These are phyloP conservation scores for Malassezia cuniculi DNA, from an alignment of 1,284 basidiomycete species.

Conservation along the genomic window DNA sequence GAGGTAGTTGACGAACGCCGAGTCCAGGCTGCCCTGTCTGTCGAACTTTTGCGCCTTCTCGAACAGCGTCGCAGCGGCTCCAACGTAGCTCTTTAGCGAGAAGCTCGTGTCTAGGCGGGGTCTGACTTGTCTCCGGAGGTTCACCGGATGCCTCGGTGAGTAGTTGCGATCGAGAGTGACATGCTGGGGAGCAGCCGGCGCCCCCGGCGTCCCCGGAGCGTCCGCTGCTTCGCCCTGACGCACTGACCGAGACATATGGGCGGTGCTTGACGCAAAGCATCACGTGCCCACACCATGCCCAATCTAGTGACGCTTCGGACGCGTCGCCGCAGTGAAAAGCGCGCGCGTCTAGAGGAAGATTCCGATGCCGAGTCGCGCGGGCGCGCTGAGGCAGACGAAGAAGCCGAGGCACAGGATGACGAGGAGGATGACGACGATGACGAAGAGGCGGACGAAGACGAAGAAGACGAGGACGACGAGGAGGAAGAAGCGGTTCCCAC, in stretches of 20 bases:
- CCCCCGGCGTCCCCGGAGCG: background rate
- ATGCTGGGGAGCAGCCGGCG: background rate
- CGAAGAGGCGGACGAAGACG: constrained; percentile 7
- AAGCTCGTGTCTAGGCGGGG: constrained; percentile 34
- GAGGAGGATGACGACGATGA: constrained; percentile 9
- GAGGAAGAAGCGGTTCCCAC: constrained; percentile 5
- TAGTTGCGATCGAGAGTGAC: too few species aligned
- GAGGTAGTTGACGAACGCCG: constrained; percentile 44
- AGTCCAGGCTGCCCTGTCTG: constrained; percentile 35
- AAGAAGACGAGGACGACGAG: constrained; percentile 3
- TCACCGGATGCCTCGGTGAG: constrained; percentile 37
- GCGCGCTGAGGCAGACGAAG: constrained; percentile 4
- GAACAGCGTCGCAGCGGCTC: constrained; percentile 37
- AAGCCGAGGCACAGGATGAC: constrained; percentile 3
- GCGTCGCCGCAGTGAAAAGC: background rate
- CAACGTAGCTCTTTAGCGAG: constrained; percentile 39
- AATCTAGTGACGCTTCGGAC: too few species aligned
- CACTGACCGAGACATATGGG: too few species aligned
- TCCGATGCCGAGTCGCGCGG: background rate
- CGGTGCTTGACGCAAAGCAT: background rate
- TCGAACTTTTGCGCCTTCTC: constrained; percentile 41
- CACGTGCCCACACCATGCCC: too few species aligned
- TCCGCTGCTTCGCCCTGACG: background rate
- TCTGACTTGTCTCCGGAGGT: constrained; percentile 35
- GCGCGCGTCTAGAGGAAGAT: background rate